Base-by-base conservation (phyloP, 768 basidiomycete species). In the Suillus spraguei region DNA sequence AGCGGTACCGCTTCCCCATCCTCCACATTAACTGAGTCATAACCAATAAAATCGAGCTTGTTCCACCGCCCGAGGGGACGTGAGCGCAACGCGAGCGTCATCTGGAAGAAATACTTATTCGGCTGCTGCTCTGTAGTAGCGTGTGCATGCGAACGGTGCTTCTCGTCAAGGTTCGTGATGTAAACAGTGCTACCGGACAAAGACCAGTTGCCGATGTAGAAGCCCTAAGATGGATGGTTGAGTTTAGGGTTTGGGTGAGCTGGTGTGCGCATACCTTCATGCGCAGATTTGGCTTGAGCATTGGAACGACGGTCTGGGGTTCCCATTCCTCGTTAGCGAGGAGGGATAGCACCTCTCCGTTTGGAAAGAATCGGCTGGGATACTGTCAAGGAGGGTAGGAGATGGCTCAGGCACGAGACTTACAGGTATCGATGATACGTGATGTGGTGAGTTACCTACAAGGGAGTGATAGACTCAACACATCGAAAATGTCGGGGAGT, bases 401-500 rank as follows among this genome's bases (percentile, higher is more conserved):
- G 24, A 41, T 36, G 36, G 52, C 5, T 22, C 35, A n/a, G 32
- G 38, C 5, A 60, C 14, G n/a, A 8, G 9, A 68, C 89, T 75
- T 67, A 92, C 88, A 97, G 82, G 74, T 94, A 97, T 38, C 95
- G 92, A 70, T 96, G 92, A 74, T 97, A 97, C 6, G 94, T 96
- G 70, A 97, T 86, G 63, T 95, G 81, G 70, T 97, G 94, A 71
- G 79, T 91, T 64, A 92, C 81, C 92, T 93, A 69, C 28, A 63
- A 8, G 20, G 14, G 65, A 10, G 53, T 67, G 39, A 68, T 60
- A 35, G 52, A 58, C 58, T 38, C 41, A 61, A 59, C 14, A 56
- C 24, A 14, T 20, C 56, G 3, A 59, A 5, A 71, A 42, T 44
- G 53, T 32, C 1, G 20, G 5, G 10, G 24, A 8, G 10, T 42